Conservation (phyloP, 1,284 basidiomycete species). For the Cutaneotrichosporon curvatum region DNA sequence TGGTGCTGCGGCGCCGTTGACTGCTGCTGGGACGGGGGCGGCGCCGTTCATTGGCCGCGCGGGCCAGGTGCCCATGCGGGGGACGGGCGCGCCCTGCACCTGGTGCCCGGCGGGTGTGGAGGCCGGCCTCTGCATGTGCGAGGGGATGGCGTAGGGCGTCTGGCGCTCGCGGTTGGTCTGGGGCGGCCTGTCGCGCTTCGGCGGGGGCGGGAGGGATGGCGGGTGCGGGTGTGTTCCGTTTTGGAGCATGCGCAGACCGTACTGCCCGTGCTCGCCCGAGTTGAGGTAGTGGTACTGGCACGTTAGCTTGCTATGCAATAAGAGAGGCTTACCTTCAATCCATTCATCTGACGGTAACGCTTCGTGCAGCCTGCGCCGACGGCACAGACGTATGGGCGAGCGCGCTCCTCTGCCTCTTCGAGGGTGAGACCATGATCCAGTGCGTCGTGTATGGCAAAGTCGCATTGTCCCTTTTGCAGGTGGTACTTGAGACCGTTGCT, state of each 20-base stretch:
- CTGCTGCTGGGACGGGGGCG: no score
- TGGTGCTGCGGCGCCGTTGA: no score
- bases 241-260: slow-evolving; percentile 74
- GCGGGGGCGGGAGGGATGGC: slow-evolving; percentile 23
- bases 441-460: slow-evolving; percentile 72
- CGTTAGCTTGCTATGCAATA: slow-evolving; percentile 20
- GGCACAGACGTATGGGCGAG: slow-evolving; percentile 79
- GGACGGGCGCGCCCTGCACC: neutral
- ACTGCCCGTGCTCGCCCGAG: slow-evolving; percentile 85
- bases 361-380: slow-evolving; percentile 79
- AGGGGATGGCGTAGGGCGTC: neutral
- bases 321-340: slow-evolving; percentile 54
- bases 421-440: slow-evolving; percentile 64
- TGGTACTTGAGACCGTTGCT: slow-evolving; percentile 96
- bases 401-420: slow-evolving; percentile 68
- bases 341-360: slow-evolving; percentile 98
- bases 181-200: slow-evolving; percentile 22
- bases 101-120: neutral
- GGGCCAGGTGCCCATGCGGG: slow-evolving; percentile 26
- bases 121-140: slow-evolving; percentile 9
- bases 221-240: slow-evolving; percentile 63
- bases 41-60: neutral
- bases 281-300: slow-evolving; percentile 88
- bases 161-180: neutral
- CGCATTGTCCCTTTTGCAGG: slow-evolving; percentile 71